Percentiles rank a stretch among this genome's conserved stretches.
phyloP scores from a whole-genome alignment of 495 filamentous ascomycete species.

The Aspergillus avenaceus region DNA sequence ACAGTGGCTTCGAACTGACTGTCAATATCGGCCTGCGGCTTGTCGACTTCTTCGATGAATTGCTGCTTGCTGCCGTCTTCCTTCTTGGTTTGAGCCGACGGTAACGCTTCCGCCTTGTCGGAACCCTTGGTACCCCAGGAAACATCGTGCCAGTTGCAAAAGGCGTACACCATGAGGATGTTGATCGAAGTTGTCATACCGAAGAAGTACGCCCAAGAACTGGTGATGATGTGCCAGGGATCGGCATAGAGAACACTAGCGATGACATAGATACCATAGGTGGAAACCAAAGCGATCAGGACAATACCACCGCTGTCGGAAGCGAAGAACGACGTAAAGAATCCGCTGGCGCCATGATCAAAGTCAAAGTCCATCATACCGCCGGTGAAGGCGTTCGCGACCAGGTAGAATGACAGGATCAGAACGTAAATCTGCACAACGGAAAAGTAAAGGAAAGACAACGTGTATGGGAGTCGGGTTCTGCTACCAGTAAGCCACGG shows the following conservation, averaged over 20 bases:
- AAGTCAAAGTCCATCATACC: constrained; percentile 50
- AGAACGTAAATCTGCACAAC: constrained; percentile 86
- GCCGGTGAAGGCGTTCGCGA: constrained; percentile 70
- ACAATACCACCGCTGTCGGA: constrained; percentile 73
- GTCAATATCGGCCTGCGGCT: constrained; percentile 97
- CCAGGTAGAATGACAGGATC: constrained; percentile 80
- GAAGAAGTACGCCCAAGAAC: constrained; percentile 86
- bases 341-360: constrained; percentile 42
- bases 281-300: constrained; percentile 84
- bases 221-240: constrained; percentile 99
- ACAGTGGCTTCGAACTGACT: constrained; percentile 94
- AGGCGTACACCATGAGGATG: constrained; percentile 95
- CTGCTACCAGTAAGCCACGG: constrained; percentile 26
- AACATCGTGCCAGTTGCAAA: constrained; percentile 99
- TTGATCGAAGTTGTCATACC: constrained; percentile 97
- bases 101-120: constrained; percentile 90
- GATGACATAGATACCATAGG: constrained; percentile 92
- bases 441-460: constrained; percentile 82
- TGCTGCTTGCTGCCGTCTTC: constrained; percentile 75
- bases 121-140: constrained; percentile 99
- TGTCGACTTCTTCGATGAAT: constrained; percentile 91
- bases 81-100: constrained; percentile 79
- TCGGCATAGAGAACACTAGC: constrained; percentile 96
- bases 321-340: constrained; percentile 73
- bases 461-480: constrained; percentile 66